These are phyloP conservation scores for Pseudocercospora macadamiae DNA, from an alignment of 2,329 filamentous ascomycete genomes.

Conservation along the genomic window DNA sequence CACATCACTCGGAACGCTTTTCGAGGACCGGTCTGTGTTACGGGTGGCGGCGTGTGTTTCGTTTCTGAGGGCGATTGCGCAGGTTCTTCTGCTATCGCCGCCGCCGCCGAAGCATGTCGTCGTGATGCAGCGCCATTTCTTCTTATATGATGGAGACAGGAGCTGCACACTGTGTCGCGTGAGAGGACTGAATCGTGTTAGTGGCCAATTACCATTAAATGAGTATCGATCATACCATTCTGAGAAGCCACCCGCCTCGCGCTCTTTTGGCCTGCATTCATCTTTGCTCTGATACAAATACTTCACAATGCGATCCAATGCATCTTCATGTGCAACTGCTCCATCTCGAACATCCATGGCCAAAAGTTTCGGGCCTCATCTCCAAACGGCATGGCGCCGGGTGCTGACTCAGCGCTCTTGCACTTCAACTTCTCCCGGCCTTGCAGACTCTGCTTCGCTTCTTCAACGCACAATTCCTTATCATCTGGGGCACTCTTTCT, in stretches of 20 bases:
- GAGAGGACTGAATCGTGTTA: conserved; percentile 34
- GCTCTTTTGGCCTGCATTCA: conserved; percentile 51
- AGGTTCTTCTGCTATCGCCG: conserved; percentile 35
- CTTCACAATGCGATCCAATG: conserved; percentile 9
- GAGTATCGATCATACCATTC: conserved; percentile 40
- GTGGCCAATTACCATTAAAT: neutral
- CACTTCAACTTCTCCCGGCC: conserved; percentile 12
- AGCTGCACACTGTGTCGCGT: conserved; percentile 50
- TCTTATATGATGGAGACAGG: conserved; percentile 43
- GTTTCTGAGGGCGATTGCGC: conserved; percentile 34
- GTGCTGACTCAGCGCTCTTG: neutral
- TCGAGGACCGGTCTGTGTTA: conserved; percentile 52
- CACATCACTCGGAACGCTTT: conserved; percentile 54
- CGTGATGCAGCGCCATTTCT: conserved; percentile 27
- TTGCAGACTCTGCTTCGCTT: conserved; percentile 38
- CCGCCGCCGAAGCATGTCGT: conserved; percentile 41
- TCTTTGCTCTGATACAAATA: conserved; percentile 23
- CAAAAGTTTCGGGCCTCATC: conserved; percentile 3
- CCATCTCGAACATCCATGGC: neutral
- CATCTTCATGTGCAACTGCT: conserved; percentile 7
- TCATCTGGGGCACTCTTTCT: conserved; percentile 75
- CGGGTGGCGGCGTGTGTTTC: conserved; percentile 32
- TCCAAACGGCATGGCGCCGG: neutral
- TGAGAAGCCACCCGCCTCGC: conserved; percentile 47
- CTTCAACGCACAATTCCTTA: conserved; percentile 78